Base-by-base conservation (phyloP, 2,329 filamentous ascomycete genomes). In the Cladosporium sphaerospermum region DNA sequence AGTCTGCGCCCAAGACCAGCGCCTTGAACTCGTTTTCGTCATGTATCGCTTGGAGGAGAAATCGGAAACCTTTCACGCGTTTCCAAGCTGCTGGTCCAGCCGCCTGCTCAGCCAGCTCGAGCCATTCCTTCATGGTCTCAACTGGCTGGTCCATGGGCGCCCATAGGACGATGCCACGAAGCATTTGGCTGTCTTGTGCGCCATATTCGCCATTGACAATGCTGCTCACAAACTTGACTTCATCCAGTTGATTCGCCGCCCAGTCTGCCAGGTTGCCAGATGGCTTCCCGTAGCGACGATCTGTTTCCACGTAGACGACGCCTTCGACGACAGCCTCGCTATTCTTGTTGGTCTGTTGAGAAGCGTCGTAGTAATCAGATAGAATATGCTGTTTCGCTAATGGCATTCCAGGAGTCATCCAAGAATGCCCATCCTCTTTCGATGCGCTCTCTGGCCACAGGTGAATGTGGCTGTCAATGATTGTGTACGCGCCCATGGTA, bases 401-500 rank as follows among this genome's bases (percentile, higher is more conserved):
- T 4, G 82, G 76, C 64, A 78, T 71, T 44, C 76, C 72, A 4
- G 81, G 72, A 3, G 69, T 78, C 72, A 82, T 81, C 90, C 89
- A 96, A 54, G 80, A 73, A 57, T 95, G 80, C 37, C 80, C 79
- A 52, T 77, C 66, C 49, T 86, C 66, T 62, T 92, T 69, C 2
- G 68, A 67, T 44, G 73, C 86, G 50, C 80, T 78, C 43, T 75
- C 70, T 42, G 89, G 87, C 75, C 83, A 96, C 64, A 96, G 83
- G 73, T 96, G 91, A 71, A 96, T 86, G 75, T 96, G 92, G 37
- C 89, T 86, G 75, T 96, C 91, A 70, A 96, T 82, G 65, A 95
- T 84, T 28, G 57, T 58, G 39, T 54, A 57, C 3, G 60, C 57
- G 11, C 64, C 42, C 67, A 69, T 67, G 42, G 9, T 51, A 40